Percentiles rank a stretch among this genome's conserved stretches.
These are phyloP conservation scores for Dillenia turbinata DNA, from an alignment of 164 flowering plant species.

Conservation along the genomic window DNA sequence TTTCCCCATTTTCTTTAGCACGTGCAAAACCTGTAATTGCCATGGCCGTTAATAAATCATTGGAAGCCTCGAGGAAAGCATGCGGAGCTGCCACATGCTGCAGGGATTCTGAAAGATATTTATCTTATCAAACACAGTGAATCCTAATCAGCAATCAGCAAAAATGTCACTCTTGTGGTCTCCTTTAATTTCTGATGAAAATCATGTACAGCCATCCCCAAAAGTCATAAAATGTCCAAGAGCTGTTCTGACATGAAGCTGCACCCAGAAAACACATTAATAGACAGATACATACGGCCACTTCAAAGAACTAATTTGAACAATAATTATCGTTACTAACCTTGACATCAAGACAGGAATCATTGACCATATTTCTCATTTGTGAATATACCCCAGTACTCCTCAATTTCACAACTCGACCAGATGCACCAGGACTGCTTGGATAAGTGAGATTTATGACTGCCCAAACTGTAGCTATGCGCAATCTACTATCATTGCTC, in stretches of 20 bases:
- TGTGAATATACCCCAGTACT: conserved; percentile 67
- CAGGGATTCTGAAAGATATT: not conserved
- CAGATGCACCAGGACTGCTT: conserved; percentile 46
- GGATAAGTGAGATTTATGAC: conserved; percentile 76
- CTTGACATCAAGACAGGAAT: conserved; percentile 92
- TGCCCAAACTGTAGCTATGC: conserved; percentile 74
- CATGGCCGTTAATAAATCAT: too few relatives aligned
- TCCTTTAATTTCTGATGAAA: not conserved
- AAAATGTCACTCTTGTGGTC: not conserved
- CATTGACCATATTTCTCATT: conserved; percentile 67
- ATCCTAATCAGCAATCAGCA: conserved; percentile 6
- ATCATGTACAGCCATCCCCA: conserved; percentile 32
- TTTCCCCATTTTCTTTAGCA: too few relatives aligned
- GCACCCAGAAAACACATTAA: conserved; percentile 13
- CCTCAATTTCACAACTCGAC: conserved; percentile 48
- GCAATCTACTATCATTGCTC: conserved; percentile 50
- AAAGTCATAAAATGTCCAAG: conserved; percentile 40
- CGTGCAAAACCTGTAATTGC: too few relatives aligned
- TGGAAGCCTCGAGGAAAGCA: too few relatives aligned
- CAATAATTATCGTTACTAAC: conserved; percentile 23
- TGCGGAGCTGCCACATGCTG: too few relatives aligned
- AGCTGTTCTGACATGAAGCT: conserved; percentile 77
- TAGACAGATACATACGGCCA: too few relatives aligned
- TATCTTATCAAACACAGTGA: conserved; percentile 10
- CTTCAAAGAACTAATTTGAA: not conserved